phyloP scores from a whole-genome alignment of 2,329 filamentous ascomycete genomes.

The Pseudocercospora crystallina region DNA sequence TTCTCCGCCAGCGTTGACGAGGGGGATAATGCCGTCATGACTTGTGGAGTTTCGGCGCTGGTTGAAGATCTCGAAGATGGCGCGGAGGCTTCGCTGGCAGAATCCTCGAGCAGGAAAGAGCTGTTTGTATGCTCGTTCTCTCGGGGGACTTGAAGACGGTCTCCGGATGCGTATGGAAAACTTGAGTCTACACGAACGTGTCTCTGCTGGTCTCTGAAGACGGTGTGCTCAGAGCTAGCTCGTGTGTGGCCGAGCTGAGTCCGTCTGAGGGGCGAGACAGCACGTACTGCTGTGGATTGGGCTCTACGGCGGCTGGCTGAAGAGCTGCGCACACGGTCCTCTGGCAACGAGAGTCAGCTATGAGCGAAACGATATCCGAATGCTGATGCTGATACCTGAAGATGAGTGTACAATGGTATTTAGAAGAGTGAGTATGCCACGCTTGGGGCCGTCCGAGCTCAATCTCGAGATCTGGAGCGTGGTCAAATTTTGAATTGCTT shows the following conservation, averaged over 20 bases:
- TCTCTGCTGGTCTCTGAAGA: slow-evolving; percentile 26
- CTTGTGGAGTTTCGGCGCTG: slow-evolving; percentile 55
- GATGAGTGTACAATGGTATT: slow-evolving; percentile 64
- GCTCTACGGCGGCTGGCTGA: slow-evolving; percentile 42
- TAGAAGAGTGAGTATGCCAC: slow-evolving; percentile 74
- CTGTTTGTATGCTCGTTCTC: slow-evolving; percentile 49
- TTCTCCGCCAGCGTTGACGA: slow-evolving; percentile 49
- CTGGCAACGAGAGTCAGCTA: slow-evolving; percentile 1
- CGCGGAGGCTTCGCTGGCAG: slow-evolving; percentile 56
- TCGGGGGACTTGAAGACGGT: slow-evolving; percentile 35
- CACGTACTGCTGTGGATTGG: slow-evolving; percentile 45
- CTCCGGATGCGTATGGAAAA: slow-evolving; percentile 27
- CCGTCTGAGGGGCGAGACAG: slow-evolving; percentile 39
- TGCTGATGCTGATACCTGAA: slow-evolving; percentile 55
- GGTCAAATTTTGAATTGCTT: slow-evolving; percentile 63
- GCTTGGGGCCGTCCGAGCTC: slow-evolving; percentile 69
- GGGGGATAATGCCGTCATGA: slow-evolving; percentile 17
- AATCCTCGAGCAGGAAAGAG: slow-evolving; percentile 68
- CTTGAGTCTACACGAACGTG: slow-evolving; percentile 36
- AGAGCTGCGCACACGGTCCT: slow-evolving; percentile 19
- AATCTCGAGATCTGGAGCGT: slow-evolving; percentile 72
- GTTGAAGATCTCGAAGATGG: slow-evolving; percentile 68
- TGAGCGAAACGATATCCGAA: too few species aligned
- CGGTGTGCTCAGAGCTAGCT: slow-evolving; percentile 49
- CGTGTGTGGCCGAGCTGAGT: slow-evolving; percentile 43